phyloP scores from a whole-genome alignment of 768 basidiomycete genomes.

The Xerocomellus dryophilus region DNA sequence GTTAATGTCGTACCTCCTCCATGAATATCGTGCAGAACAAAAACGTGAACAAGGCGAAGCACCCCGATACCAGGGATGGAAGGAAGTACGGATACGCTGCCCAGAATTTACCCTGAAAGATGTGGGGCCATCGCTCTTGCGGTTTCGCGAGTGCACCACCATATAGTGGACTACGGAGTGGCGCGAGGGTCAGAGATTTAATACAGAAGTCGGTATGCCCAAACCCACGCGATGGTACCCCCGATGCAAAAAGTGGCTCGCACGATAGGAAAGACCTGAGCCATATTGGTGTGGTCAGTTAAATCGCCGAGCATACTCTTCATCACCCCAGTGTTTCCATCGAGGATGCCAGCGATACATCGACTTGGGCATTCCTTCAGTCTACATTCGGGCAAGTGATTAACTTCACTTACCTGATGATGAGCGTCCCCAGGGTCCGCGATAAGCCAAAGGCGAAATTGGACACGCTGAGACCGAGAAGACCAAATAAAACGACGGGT shows the following conservation, averaged over 20 bases:
- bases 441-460: slow-evolving; percentile 64
- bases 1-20: slow-evolving; percentile 29
- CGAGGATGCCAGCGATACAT: slow-evolving; percentile 36
- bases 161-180: slow-evolving; percentile 46
- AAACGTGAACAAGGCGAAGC: slow-evolving; percentile 11
- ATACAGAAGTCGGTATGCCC: not conserved
- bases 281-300: slow-evolving; percentile 39
- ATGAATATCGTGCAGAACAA: slow-evolving; percentile 23
- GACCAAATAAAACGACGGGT: slow-evolving; percentile 55
- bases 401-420: slow-evolving; percentile 45
- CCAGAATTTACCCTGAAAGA: slow-evolving; percentile 44
- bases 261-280: slow-evolving; percentile 34
- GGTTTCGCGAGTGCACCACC: slow-evolving; percentile 57
- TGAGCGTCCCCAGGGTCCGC: slow-evolving; percentile 49
- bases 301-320: slow-evolving; percentile 69
- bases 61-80: slow-evolving; percentile 30
- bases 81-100: slow-evolving; percentile 37
- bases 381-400: not conserved
- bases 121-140: slow-evolving; percentile 48
- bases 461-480: slow-evolving; percentile 49
- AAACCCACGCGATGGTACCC: slow-evolving; percentile 30
- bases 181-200: not conserved
- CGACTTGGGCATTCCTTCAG: slow-evolving; percentile 24
- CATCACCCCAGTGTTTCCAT: slow-evolving; percentile 53
- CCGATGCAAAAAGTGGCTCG: slow-evolving; percentile 31